Evolutionary conservation across 2,329 filamentous ascomycete species (phyloP).

Genomic region (Sporothrix curviconia): DNA sequence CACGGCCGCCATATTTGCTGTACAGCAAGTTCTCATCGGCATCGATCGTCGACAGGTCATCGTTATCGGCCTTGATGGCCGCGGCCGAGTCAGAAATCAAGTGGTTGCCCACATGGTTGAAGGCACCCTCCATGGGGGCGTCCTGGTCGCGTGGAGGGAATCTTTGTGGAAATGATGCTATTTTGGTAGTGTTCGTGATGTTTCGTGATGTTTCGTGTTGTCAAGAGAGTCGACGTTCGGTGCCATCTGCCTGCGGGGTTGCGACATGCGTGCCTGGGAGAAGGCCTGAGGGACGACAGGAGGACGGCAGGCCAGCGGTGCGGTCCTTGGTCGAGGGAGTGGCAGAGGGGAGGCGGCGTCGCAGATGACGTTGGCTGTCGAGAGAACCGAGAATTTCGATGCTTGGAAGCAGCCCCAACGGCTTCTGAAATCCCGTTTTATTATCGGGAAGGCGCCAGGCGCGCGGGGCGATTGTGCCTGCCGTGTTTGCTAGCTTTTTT

Average conservation of each 20-base stretch:
- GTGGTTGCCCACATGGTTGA: constrained; percentile 82
- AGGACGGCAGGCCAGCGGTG: background rate
- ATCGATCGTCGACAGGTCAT: constrained; percentile 64
- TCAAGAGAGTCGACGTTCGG: background rate
- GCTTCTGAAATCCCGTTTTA: background rate
- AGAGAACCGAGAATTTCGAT: background rate
- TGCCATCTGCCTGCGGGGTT: constrained; percentile 8
- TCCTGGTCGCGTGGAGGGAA: too few relatives aligned
- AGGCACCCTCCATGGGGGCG: constrained; percentile 70
- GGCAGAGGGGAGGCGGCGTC: background rate
- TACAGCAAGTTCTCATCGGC: constrained; percentile 77
- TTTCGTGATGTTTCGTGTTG: background rate
- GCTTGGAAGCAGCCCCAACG: background rate
- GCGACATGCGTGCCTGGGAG: constrained; percentile 6
- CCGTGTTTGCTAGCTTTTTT: background rate
- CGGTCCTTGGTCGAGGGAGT: background rate
- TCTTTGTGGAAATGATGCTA: too few relatives aligned
- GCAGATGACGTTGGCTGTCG: background rate
- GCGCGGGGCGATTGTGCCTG: constrained; percentile 12
- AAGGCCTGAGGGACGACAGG: background rate
- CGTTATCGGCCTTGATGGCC: constrained; percentile 79
- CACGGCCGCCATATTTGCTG: constrained; percentile 56
- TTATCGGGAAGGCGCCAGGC: too few relatives aligned
- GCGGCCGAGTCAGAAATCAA: constrained; percentile 76
- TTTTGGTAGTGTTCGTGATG: background rate